Evolutionary conservation across 2,329 filamentous ascomycete genomes (phyloP).

Genomic region (Elsinoe australis): DNA sequence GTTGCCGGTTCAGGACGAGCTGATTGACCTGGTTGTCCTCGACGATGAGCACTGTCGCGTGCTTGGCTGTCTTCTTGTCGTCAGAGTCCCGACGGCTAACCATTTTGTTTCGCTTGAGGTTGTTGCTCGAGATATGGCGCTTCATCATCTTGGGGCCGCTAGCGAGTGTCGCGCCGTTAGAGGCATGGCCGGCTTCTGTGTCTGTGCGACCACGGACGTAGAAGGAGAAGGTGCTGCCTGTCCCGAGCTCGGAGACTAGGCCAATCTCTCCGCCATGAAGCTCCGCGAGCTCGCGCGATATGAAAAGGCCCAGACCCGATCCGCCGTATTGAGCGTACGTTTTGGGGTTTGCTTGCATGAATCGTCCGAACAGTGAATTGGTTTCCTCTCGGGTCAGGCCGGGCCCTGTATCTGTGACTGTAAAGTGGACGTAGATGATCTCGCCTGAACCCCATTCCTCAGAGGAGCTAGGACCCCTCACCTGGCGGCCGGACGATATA

Average conservation of each 20-base stretch:
- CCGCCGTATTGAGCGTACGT: constrained; percentile 65
- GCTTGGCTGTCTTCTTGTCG: background rate
- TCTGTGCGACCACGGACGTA: constrained; percentile 48
- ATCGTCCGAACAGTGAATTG: constrained; percentile 56
- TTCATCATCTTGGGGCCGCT: background rate
- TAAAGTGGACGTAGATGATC: constrained; percentile 19
- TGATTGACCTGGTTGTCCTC: constrained; percentile 22
- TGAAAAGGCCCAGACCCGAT: constrained; percentile 61
- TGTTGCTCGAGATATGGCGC: background rate
- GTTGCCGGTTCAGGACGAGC: constrained; percentile 13
- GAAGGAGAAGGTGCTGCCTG: constrained; percentile 59
- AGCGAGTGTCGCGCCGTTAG: too few relatives aligned
- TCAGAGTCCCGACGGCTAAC: too few relatives aligned
- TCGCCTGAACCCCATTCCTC: background rate
- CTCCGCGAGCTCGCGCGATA: constrained; percentile 59
- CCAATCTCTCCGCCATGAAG: constrained; percentile 62
- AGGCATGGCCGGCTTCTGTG: background rate
- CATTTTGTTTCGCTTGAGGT: too few relatives aligned
- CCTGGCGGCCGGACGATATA: background rate
- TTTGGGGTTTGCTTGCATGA: constrained; percentile 58
- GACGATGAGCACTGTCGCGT: constrained; percentile 19
- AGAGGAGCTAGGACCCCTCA: background rate
- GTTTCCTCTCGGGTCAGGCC: constrained; percentile 34
- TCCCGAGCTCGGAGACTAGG: constrained; percentile 49
- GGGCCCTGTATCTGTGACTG: constrained; percentile 20